Base-by-base conservation (phyloP, 352 stramenopile genomes). In the Globisporangium iwayamae region DNA sequence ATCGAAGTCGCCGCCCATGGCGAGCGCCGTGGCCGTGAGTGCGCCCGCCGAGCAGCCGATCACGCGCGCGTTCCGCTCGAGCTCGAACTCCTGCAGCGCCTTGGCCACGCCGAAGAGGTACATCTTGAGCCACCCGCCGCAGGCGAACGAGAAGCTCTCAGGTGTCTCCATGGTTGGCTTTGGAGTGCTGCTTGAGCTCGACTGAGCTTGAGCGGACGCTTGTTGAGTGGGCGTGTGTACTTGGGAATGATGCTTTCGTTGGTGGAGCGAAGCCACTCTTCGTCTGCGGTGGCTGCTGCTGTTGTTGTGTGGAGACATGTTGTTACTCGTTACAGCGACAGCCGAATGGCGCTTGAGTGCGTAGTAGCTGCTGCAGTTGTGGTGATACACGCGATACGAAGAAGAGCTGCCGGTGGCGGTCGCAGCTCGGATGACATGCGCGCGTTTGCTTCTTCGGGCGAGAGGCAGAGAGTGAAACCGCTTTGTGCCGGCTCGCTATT, bases 101-200 rank as follows among this genome's bases (percentile, higher is more conserved):
- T 96, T 93, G 62, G 84, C 84, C 32, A 96, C 87, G 48, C 89
- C 89, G 50, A 96, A 95, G 20, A 90, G 68, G 70, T 95, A 96
- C 81, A 89, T 90, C 68, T 95, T 96, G 65, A 96, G 84, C 81
- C 83, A 96, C 0, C 89, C 89, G 28, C 83, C 85, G 57, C 86
- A 94, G 1, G 85, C 83, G 68, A 96, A 96, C 66, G 86, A 96
- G 74, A 91, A 93, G 68, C 83, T 92, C 63, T 65, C 34, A 13
- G 39, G 41, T 14, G 38, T 16, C 30, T 57, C 51, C 30, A 57
- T 54, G 9, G 22, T 1, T 41, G 36, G 34, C 34, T 10, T 1
- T 16, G 11, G 18, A 9, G 6, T 54, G 50, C 14, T 57, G 51
- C 51, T 57, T 30, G 51, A 18, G 4, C 4, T 36, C 32, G 32